Percentiles rank a stretch among this genome's conserved stretches.
Conservation (phyloP, 2,329 filamentous ascomycete species). For the Alternaria sp. region DNA sequence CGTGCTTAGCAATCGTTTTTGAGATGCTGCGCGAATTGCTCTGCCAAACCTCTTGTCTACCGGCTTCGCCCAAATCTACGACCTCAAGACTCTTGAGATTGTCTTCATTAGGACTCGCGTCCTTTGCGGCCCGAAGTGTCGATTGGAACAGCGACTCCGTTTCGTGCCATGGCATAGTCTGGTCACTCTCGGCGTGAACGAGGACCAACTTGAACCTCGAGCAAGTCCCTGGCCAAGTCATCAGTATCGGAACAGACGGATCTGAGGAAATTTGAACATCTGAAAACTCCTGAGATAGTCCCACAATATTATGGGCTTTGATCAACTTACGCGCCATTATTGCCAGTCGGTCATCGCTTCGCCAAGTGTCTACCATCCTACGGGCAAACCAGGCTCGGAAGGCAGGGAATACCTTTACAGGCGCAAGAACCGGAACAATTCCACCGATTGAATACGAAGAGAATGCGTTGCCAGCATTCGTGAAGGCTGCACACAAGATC, state of each 20-base stretch:
- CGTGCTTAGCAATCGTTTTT: conserved; percentile 49
- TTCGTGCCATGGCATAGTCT: conserved; percentile 47
- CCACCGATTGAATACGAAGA: conserved; percentile 80
- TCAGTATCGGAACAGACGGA: conserved; percentile 13
- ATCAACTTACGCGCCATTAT: conserved; percentile 57
- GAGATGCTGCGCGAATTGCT: conserved; percentile 34
- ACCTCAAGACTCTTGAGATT: conserved; percentile 24
- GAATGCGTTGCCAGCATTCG: conserved; percentile 75
- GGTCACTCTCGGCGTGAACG: conserved; percentile 47
- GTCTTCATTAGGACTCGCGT: conserved; percentile 19
- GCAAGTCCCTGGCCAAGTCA: conserved; percentile 17
- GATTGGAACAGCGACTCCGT: conserved; percentile 44
- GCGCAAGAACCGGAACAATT: conserved; percentile 77
- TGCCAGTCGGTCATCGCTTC: conserved; percentile 71
- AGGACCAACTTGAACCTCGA: conserved; percentile 38
- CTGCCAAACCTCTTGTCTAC: conserved; percentile 43
- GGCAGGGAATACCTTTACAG: conserved; percentile 71
- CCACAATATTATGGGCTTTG: not conserved
- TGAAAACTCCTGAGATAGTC: not conserved
- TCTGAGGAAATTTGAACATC: not conserved
- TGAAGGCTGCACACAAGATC: conserved; percentile 82
- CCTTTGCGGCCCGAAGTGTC: conserved; percentile 36
- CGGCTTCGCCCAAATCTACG: conserved; percentile 46
- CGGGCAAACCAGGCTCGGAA: conserved; percentile 69
- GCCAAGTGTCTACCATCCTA: conserved; percentile 81